phyloP scores from a whole-genome alignment of 23 red algal species.

The Porphyridium purpureum region DNA sequence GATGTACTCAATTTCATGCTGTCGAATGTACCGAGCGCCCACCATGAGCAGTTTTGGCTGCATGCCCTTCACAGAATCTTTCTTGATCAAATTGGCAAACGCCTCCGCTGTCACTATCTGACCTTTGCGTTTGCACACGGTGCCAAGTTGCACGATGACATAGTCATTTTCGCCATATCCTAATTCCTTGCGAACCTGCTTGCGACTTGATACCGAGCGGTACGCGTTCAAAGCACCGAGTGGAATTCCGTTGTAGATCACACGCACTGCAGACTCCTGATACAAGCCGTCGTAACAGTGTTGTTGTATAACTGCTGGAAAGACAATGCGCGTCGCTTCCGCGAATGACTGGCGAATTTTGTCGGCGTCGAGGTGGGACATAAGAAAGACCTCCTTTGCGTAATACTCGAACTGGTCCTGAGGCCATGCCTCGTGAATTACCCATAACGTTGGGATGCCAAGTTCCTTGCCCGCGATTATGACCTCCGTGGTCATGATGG shows the following conservation, averaged over 20 bases:
- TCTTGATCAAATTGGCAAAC: constrained; percentile 58
- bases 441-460: constrained; percentile 41
- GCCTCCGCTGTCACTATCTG: constrained; percentile 77
- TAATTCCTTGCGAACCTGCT: constrained; percentile 47
- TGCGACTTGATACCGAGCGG: constrained; percentile 51
- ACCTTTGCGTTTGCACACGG: constrained; percentile 85
- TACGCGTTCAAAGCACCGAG: constrained; percentile 80
- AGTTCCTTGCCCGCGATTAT: constrained; percentile 44
- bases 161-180: constrained; percentile 59
- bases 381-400: constrained; percentile 87
- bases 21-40: constrained; percentile 93
- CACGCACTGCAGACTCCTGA: constrained; percentile 23
- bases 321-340: constrained; percentile 76
- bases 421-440: constrained; percentile 97
- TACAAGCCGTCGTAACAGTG: constrained; percentile 67
- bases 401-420: constrained; percentile 91
- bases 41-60: constrained; percentile 80
- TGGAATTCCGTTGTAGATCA: constrained; percentile 96
- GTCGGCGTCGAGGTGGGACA: constrained; percentile 57
- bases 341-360: constrained; percentile 41
- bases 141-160: constrained; percentile 86
- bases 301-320: constrained; percentile 76
- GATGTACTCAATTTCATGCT: constrained; percentile 94
- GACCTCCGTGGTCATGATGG: constrained; percentile 88
- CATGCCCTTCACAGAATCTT: constrained; percentile 26